These are phyloP conservation scores for Verticillium nubilum DNA, from an alignment of 2,329 filamentous ascomycete species.

Conservation along the genomic window DNA sequence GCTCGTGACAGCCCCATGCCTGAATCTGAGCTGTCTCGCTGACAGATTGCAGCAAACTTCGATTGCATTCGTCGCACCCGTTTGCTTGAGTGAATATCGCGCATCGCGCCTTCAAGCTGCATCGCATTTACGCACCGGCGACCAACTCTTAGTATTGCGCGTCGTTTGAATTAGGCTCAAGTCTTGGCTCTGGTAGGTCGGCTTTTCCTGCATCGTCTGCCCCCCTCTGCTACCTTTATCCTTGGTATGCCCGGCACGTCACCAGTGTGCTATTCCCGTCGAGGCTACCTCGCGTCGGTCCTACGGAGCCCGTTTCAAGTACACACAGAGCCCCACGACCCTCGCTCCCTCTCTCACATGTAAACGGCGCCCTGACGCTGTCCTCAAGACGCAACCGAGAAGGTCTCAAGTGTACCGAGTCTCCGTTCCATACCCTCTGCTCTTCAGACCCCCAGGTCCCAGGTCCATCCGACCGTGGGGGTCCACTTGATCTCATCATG, in stretches of 20 bases:
- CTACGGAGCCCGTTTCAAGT: neutral
- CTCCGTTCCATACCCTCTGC: neutral
- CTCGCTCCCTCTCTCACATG: neutral
- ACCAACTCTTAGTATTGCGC: neutral
- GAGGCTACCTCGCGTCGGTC: neutral
- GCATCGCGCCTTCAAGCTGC: neutral
- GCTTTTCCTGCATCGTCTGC: neutral
- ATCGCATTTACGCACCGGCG: neutral
- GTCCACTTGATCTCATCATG: slow-evolving; percentile 12
- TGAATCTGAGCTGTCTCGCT: neutral
- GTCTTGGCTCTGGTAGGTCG: neutral
- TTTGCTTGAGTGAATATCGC: neutral
- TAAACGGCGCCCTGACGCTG: neutral
- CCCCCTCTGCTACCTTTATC: neutral
- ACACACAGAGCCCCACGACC: neutral
- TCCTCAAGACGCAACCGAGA: neutral
- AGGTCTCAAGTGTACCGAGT: neutral
- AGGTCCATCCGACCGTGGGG: slow-evolving; percentile 7
- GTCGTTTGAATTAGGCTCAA: neutral
- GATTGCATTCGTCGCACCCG: neutral
- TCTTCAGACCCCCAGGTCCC: neutral
- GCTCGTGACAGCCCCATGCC: neutral
- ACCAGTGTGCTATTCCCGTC: neutral
- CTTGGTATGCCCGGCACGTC: neutral
- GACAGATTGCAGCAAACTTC: neutral